Evolutionary conservation across 768 basidiomycete genomes (phyloP).

Genomic region (Boletus vinaceobasis): DNA sequence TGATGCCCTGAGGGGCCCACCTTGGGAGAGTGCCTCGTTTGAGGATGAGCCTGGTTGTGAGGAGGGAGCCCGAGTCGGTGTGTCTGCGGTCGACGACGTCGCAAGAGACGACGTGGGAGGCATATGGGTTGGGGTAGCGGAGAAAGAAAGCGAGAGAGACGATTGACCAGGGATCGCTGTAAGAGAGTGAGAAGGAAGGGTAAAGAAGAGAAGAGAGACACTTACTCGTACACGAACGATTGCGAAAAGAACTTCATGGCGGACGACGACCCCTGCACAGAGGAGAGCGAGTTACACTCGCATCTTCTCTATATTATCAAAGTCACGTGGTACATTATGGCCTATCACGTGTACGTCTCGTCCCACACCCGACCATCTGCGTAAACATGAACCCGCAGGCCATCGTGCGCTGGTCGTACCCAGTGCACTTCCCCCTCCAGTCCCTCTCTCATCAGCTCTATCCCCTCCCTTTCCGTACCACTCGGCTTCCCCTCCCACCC

Average conservation of each 20-base stretch:
- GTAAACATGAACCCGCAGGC: conserved; percentile 54
- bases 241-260: conserved; percentile 54
- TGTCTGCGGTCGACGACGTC: conserved; percentile 87
- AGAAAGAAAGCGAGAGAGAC: conserved; percentile 92
- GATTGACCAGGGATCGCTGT: conserved; percentile 89
- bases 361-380: conserved; percentile 44
- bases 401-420: conserved; percentile 76
- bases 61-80: conserved; percentile 68
- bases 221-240: conserved; percentile 56
- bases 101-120: conserved; percentile 90
- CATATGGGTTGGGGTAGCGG: conserved; percentile 94
- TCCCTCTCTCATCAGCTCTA: conserved; percentile 48
- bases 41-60: conserved; percentile 87
- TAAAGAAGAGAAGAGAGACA: neutral
- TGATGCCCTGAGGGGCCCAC: conserved; percentile 85
- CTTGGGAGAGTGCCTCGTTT: conserved; percentile 89
- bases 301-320: neutral
- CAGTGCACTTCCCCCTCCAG: conserved; percentile 44
- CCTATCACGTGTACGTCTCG: conserved; percentile 41
- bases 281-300: neutral
- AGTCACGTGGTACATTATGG: conserved; percentile 9
- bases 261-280: conserved; percentile 39
- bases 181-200: neutral
- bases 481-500: conserved; percentile 26
- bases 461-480: conserved; percentile 38